Evolutionary conservation across 192 early-diverging fungal genomes (phyloP).

Genomic region (Coemansia sp.): DNA sequence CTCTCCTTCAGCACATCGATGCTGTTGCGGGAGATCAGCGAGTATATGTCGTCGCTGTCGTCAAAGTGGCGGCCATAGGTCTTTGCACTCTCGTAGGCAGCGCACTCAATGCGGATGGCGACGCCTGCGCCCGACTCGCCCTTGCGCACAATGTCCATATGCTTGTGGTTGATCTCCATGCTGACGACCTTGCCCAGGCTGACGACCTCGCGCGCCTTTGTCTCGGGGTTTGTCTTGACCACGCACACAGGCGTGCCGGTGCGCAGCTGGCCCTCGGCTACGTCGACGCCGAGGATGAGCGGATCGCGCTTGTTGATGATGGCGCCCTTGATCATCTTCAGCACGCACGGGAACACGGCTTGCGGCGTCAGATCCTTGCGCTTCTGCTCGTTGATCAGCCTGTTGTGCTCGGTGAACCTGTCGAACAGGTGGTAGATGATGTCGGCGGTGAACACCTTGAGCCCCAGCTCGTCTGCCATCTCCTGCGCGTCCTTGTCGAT

Average conservation of each 20-base stretch:
- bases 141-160: slow-evolving; percentile 78
- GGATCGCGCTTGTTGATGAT: slow-evolving; percentile 96
- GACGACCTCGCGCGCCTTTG: slow-evolving; percentile 72
- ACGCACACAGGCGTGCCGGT: slow-evolving; percentile 93
- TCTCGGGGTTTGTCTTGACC: slow-evolving; percentile 70
- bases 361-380: slow-evolving; percentile 82
- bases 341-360: slow-evolving; percentile 95
- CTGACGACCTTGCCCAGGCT: slow-evolving; percentile 85
- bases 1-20: slow-evolving; percentile 95
- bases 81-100: slow-evolving; percentile 83
- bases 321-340: slow-evolving; percentile 84
- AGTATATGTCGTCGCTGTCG: slow-evolving; percentile 78
- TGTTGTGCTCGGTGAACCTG: slow-evolving; percentile 80
- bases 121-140: slow-evolving; percentile 83
- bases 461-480: slow-evolving; percentile 86
- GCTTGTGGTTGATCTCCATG: slow-evolving; percentile 93
- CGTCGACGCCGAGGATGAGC: slow-evolving; percentile 94
- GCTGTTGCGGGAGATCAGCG: slow-evolving; percentile 79
- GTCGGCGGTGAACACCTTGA: slow-evolving; percentile 94
- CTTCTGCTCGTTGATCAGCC: slow-evolving; percentile 80
- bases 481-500: slow-evolving; percentile 88
- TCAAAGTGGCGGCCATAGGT: slow-evolving; percentile 93
- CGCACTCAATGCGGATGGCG: slow-evolving; percentile 88
- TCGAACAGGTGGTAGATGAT: slow-evolving; percentile 99
- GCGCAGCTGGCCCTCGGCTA: slow-evolving; percentile 88